These are phyloP conservation scores for Coniferiporia weirii DNA, from an alignment of 1,284 basidiomycete genomes.

Conservation along the genomic window DNA sequence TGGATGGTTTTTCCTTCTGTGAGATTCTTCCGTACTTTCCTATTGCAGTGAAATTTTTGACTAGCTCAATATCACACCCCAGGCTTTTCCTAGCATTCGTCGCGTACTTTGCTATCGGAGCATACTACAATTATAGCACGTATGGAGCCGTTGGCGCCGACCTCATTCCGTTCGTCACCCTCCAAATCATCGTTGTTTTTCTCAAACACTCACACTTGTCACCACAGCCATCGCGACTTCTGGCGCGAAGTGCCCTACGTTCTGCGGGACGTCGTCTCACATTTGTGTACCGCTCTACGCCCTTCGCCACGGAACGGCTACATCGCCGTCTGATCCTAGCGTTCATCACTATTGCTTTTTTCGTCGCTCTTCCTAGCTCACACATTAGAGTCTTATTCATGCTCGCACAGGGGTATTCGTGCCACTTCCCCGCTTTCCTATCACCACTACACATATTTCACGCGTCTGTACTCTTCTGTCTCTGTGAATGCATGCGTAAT, in stretches of 20 bases:
- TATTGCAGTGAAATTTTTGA: background rate
- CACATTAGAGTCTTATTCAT: background rate
- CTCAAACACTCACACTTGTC: slow-evolving; percentile 15
- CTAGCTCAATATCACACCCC: slow-evolving; percentile 5
- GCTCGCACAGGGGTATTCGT: background rate
- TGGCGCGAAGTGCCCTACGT: slow-evolving; percentile 85
- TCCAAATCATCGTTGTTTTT: background rate
- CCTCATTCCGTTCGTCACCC: slow-evolving; percentile 64
- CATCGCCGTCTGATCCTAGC: slow-evolving; percentile 51
- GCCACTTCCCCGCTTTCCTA: background rate
- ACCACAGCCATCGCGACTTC: slow-evolving; percentile 73
- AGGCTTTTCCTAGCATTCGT: slow-evolving; percentile 64
- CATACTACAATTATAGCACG: slow-evolving; percentile 79
- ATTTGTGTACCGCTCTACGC: slow-evolving; percentile 67
- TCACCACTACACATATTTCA: background rate
- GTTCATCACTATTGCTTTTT: background rate
- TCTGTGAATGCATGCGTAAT: too few species aligned
- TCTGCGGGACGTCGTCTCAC: slow-evolving; percentile 67
- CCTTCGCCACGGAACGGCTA: slow-evolving; percentile 66
- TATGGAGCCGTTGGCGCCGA: slow-evolving; percentile 77
- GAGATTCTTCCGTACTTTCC: slow-evolving; percentile 29
- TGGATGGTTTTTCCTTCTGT: slow-evolving; percentile 82
- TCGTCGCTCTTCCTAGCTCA: background rate
- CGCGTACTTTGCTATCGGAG: slow-evolving; percentile 68
- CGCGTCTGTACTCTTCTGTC: too few species aligned